A percentile compares a stretch with the other conserved stretches of the same genome.
Evolutionary conservation across 2,329 filamentous ascomycete species (phyloP).

Genomic region (Botrytis squamosa): DNA sequence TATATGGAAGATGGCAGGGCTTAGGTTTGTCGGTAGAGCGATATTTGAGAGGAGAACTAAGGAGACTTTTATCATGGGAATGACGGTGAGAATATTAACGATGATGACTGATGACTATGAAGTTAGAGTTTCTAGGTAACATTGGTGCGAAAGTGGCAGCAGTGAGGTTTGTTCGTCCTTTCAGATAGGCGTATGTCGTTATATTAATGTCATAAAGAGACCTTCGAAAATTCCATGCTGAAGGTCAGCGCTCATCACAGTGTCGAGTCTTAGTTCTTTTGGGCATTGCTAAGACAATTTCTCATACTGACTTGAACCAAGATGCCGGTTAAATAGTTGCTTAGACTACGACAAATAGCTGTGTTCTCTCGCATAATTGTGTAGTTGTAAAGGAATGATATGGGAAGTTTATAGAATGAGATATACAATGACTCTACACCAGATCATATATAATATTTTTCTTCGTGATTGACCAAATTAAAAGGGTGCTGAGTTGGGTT

Average conservation of each 20-base stretch:
- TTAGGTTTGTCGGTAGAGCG: neutral
- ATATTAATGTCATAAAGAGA: neutral
- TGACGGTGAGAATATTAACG: neutral
- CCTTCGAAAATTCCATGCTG: neutral
- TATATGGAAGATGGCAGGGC: neutral
- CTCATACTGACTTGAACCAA: neutral
- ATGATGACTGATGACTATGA: neutral
- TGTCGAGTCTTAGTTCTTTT: neutral
- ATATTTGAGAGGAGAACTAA: neutral
- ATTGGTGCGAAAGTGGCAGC: neutral
- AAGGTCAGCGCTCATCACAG: rapidly evolving
- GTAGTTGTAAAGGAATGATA: neutral
- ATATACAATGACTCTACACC: neutral
- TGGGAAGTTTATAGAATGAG: neutral
- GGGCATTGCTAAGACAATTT: neutral
- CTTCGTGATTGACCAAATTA: neutral
- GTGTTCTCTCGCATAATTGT: neutral
- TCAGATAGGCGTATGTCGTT: neutral
- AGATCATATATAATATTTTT: neutral
- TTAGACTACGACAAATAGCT: neutral
- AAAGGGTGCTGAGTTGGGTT: neutral
- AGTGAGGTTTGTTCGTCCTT: neutral
- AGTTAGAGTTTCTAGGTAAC: neutral
- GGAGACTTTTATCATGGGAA: neutral
- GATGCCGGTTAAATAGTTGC: neutral